Percentiles rank a stretch among this genome's conserved stretches.
Conservation (phyloP, 108 stramenopile species). For the Cyclostephanos tholiformis region DNA sequence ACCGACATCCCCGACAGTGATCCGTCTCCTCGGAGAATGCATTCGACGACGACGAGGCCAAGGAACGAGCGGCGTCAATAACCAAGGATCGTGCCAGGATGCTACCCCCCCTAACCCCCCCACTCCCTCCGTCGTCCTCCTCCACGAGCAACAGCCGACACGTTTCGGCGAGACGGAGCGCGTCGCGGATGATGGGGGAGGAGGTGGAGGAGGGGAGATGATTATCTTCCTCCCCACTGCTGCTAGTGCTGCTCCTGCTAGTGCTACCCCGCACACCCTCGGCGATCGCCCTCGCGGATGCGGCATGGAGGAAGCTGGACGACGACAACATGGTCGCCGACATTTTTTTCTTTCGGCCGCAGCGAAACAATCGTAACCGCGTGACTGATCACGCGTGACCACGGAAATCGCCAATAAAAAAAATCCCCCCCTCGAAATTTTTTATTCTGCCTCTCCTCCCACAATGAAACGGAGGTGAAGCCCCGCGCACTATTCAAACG, state of each 20-base stretch:
- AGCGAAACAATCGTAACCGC: too few species aligned
- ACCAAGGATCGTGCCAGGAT: constrained; percentile 31
- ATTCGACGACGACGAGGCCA: constrained; percentile 12
- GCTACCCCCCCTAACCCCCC: neutral
- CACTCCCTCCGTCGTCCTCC: constrained; percentile 5
- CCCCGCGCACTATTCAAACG: too few species aligned
- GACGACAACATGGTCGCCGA: neutral
- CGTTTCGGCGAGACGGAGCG: neutral
- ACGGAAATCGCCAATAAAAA: too few species aligned
- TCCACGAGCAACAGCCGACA: constrained; percentile 25
- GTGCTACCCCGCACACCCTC: neutral
- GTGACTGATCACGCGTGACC: too few species aligned
- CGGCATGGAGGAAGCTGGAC: constrained; percentile 31
- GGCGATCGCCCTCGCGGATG: constrained; percentile 20
- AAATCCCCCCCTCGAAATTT: neutral
- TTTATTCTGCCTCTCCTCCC: neutral
- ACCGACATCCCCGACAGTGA: neutral
- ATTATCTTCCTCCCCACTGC: neutral
- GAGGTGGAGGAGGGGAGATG: neutral
- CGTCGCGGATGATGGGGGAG: neutral
- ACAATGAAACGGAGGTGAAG: too few species aligned
- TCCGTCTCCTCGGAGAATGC: constrained; percentile 1
- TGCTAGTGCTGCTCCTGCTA: neutral
- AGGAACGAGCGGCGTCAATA: constrained; percentile 38
- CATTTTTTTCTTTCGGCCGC: too few species aligned